A percentile compares a stretch with the other conserved stretches of the same genome.
These are phyloP conservation scores for Sarcodon aspratus DNA, from an alignment of 768 basidiomycete species.

Conservation along the genomic window DNA sequence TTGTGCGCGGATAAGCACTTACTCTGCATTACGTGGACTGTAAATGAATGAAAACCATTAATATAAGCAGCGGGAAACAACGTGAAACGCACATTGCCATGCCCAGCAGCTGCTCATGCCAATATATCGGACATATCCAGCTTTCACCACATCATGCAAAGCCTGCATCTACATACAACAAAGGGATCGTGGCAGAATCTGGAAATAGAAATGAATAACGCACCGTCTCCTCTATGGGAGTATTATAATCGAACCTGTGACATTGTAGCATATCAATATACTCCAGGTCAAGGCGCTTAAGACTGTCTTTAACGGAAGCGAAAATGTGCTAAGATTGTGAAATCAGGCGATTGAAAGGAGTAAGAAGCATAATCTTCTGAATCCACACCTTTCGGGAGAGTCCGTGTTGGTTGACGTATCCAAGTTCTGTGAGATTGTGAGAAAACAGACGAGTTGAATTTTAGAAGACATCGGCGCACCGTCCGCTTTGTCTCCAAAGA, in stretches of 20 bases:
- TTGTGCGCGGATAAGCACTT: neutral
- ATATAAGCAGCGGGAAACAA: neutral
- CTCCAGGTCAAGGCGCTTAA: constrained; percentile 32
- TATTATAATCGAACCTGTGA: constrained; percentile 27
- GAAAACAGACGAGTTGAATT: neutral
- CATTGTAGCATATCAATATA: constrained; percentile 52
- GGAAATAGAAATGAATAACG: neutral
- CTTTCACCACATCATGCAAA: constrained; percentile 30
- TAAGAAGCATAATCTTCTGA: neutral
- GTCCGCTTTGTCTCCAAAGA: neutral
- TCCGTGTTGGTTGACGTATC: constrained; percentile 22
- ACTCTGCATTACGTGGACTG: constrained; percentile 21
- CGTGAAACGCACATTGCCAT: constrained; percentile 14
- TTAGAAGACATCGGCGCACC: neutral
- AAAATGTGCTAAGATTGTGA: constrained; percentile 35
- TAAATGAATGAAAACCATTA: neutral
- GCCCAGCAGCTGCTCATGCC: constrained; percentile 22
- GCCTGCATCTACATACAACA: constrained; percentile 22
- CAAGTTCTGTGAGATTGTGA: neutral
- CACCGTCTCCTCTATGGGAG: constrained; percentile 27
- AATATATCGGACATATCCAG: constrained; percentile 28
- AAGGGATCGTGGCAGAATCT: neutral
- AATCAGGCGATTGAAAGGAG: neutral
- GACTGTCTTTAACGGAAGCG: constrained; percentile 33
- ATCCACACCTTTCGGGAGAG: constrained; percentile 25